Evolutionary conservation across 495 filamentous ascomycete species (phyloP).

Genomic region (Hyaloscypha hepaticicola): DNA sequence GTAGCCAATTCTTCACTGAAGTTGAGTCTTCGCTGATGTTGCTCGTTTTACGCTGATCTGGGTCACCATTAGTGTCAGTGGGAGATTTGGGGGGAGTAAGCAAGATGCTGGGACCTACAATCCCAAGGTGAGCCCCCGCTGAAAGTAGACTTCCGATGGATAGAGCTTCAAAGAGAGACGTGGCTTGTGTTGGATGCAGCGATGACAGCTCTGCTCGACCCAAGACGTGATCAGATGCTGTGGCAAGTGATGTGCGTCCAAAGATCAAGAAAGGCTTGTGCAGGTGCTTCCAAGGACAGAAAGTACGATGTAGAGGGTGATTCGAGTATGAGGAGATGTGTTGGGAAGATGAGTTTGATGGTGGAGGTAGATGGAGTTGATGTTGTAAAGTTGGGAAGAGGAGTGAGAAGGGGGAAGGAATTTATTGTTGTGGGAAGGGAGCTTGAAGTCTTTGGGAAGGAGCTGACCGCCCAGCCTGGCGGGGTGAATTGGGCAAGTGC

Average conservation of each 20-base stretch:
- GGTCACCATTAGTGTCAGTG: neutral
- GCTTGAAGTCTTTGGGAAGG: neutral
- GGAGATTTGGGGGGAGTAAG: neutral
- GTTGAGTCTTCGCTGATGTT: neutral
- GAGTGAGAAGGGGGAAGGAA: neutral
- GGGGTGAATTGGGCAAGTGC: neutral
- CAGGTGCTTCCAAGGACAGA: neutral
- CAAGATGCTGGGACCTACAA: neutral
- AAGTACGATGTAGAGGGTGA: neutral
- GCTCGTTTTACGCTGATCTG: neutral
- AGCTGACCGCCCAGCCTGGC: neutral
- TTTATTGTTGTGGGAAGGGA: neutral
- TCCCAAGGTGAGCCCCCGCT: neutral
- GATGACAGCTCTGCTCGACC: neutral
- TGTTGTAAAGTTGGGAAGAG: neutral
- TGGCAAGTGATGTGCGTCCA: neutral
- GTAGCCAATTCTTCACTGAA: no score
- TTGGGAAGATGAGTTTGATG: neutral
- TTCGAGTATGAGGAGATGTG: no score
- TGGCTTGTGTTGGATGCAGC: neutral
- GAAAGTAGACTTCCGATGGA: neutral
- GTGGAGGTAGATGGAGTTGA: neutral
- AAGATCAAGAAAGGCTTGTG: neutral
- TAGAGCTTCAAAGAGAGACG: neutral
- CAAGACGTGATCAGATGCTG: neutral